Evolutionary conservation across 805 yeast genomes (phyloP), one percentile per base, ranked within the genome.

Genomic region (Sugiyamaella qingdaonensis): DNA sequence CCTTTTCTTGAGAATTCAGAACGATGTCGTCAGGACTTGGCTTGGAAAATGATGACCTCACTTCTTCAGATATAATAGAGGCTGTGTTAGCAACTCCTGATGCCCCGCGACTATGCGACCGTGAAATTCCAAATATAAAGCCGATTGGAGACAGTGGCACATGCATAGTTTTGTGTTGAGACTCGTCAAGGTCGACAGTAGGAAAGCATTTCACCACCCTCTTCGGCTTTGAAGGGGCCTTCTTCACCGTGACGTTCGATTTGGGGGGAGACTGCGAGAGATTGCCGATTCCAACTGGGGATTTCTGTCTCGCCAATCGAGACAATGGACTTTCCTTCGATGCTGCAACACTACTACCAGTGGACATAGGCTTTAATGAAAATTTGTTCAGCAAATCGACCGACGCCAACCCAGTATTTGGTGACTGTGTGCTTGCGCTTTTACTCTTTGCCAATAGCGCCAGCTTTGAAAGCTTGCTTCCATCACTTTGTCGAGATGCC

Each of bases 11-110:
- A 0, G 89, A 88, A 39, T 71, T 67, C 48, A 79, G 63, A 2
- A 86, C 76, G 47, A 75, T 67, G 63, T 89, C 96, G 70, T 91
- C 97, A 4, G 97, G 97, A 60, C 95, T 86, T 13, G 90, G 90
- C 56, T 76, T 73, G 10, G 69, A 66, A 59, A 88, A 88, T 59
- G 81, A 85, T 44, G 74, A 62, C 46, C 75, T 73, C 2, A 78
- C 77, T 66, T 73, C 75, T 7, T 41, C 48, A 2, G 53, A 45
- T 19, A 14, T n/a, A 9, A 37, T n/a, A 14, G 19, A 48, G 58
- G 65, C 47, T 48, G 61, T 43, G 77, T 76, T 76, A 76, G 82
- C 73, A 64, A 67, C 53, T 48, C 42, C 42, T 19, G 16, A 35
- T 4, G 43, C 47, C 11, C 14, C 27, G 24, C 46, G 37, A 10